phyloP scores from a whole-genome alignment of 2,329 filamentous ascomycete species.

The Tolypocladium endophyticum region DNA sequence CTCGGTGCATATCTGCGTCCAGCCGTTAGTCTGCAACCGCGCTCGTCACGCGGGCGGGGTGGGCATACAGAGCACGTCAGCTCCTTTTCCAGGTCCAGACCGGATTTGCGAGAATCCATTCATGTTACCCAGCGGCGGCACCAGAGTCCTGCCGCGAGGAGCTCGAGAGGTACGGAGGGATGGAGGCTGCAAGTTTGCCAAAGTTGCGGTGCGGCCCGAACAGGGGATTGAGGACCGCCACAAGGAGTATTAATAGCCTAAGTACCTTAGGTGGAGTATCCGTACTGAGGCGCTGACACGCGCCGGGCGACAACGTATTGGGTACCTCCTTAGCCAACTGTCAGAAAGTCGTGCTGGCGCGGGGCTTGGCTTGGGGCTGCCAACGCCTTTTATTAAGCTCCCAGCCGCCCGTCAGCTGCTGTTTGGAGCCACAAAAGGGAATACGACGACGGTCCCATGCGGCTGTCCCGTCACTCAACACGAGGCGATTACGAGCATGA shows the following conservation, averaged over 20 bases:
- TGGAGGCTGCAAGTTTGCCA: neutral
- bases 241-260: neutral
- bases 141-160: neutral
- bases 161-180: neutral
- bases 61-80: conserved; percentile 78
- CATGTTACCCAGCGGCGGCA: conserved; percentile 15
- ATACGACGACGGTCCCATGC: neutral
- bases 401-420: neutral
- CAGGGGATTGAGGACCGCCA: neutral
- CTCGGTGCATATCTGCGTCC: conserved; percentile 81
- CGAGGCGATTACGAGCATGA: neutral
- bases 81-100: conserved; percentile 78
- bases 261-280: no score
- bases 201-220: neutral
- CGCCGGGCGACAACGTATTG: neutral
- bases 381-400: neutral
- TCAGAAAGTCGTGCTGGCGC: neutral
- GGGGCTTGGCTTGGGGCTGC: neutral
- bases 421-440: neutral
- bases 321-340: no score
- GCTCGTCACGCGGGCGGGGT: neutral
- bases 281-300: neutral
- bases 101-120: conserved; percentile 42
- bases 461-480: neutral
- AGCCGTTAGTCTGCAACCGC: neutral